Conservation (phyloP, 441 rosid genomes). For the Gossypium aridum region DNA sequence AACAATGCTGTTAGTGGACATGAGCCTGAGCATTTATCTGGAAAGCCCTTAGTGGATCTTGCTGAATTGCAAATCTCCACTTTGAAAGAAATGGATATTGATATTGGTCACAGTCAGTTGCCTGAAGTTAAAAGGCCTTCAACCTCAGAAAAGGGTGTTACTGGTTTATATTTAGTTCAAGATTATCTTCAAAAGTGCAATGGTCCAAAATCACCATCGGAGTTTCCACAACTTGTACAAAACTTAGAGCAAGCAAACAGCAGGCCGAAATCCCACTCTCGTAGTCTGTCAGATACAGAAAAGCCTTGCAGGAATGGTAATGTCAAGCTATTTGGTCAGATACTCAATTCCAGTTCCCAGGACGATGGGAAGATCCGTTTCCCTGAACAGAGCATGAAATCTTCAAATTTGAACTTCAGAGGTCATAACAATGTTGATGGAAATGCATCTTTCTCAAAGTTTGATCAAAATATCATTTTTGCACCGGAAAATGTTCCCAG, state of each 20-base stretch:
- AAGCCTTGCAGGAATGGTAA: slow-evolving; percentile 62
- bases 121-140: slow-evolving; percentile 29
- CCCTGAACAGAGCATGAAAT: slow-evolving; percentile 30
- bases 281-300: slow-evolving; percentile 40
- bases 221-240: slow-evolving; percentile 32
- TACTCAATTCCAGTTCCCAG: slow-evolving; percentile 39
- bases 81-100: slow-evolving; percentile 39
- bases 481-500: slow-evolving; percentile 62
- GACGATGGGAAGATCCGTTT: slow-evolving; percentile 37
- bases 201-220: slow-evolving; percentile 28
- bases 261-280: slow-evolving; percentile 29
- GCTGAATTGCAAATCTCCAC: slow-evolving; percentile 32
- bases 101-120: slow-evolving; percentile 19
- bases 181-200: slow-evolving; percentile 58
- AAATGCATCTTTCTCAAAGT: slow-evolving; percentile 29
- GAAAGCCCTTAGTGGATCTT: slow-evolving; percentile 24
- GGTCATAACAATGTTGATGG: slow-evolving; percentile 31
- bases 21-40: slow-evolving; percentile 25
- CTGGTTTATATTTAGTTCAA: slow-evolving; percentile 27
- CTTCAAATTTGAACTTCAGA: slow-evolving; percentile 31
- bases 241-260: slow-evolving; percentile 29
- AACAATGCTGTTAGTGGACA: slow-evolving; percentile 23
- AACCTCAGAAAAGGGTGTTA: slow-evolving; percentile 29
- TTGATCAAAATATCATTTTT: slow-evolving; percentile 35
- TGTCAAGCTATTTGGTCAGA: slow-evolving; percentile 88